phyloP scores from a whole-genome alignment of 345 rosid genomes.

The Aquilaria yunnanensis region DNA sequence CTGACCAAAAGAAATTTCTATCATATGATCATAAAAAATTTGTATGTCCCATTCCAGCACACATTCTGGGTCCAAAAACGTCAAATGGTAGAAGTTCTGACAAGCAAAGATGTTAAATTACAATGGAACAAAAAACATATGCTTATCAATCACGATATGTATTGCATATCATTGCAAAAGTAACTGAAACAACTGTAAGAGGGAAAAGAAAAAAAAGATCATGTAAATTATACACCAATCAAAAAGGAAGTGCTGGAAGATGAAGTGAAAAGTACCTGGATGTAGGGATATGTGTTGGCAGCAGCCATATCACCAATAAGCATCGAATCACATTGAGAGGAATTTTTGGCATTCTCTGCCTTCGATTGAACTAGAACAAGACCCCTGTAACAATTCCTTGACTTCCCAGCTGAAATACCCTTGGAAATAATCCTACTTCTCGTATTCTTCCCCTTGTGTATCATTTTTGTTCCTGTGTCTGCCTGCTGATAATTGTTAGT shows the following conservation, averaged over 20 bases:
- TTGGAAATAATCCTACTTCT: slow-evolving; percentile 87
- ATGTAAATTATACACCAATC: too few species aligned
- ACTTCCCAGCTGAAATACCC: slow-evolving; percentile 75
- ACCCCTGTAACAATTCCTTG: slow-evolving; percentile 88
- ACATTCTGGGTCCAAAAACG: too few species aligned
- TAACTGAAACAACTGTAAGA: too few species aligned
- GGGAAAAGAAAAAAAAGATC: background rate
- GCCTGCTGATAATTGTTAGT: slow-evolving; percentile 89
- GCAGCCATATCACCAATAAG: slow-evolving; percentile 92
- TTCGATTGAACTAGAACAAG: slow-evolving; percentile 95
- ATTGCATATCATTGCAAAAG: too few species aligned
- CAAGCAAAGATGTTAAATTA: too few species aligned
- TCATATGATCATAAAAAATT: too few species aligned
- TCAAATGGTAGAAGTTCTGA: too few species aligned
- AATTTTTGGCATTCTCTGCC: slow-evolving; percentile 84
- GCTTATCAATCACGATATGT: too few species aligned
- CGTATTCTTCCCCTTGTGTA: slow-evolving; percentile 90
- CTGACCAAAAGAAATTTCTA: too few species aligned
- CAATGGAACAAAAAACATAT: too few species aligned
- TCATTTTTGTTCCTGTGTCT: slow-evolving; percentile 94
- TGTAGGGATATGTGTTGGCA: slow-evolving; percentile 97
- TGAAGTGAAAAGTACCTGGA: slow-evolving; percentile 47
- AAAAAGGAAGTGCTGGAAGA: background rate
- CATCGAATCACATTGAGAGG: slow-evolving; percentile 95
- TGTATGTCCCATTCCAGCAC: too few species aligned